phyloP scores from a whole-genome alignment of 2,329 filamentous ascomycete species.

The Fulvia fulva region DNA sequence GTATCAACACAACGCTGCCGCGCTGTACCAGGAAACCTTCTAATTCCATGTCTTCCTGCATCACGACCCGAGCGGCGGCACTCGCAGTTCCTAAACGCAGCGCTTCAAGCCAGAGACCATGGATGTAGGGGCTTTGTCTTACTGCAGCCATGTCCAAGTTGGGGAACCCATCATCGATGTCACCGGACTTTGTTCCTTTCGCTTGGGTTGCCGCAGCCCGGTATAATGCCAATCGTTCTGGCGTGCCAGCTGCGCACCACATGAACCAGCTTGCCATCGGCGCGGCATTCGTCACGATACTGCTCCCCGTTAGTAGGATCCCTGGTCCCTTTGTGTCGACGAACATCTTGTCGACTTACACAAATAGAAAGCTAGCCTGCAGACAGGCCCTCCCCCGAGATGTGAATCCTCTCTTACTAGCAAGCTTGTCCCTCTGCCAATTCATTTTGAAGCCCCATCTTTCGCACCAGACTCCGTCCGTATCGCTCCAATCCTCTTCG shows the following conservation, averaged over 20 bases:
- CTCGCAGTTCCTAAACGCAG: conserved; percentile 8
- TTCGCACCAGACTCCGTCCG: conserved; percentile 8
- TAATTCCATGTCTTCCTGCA: conserved; percentile 8
- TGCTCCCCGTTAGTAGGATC: too few relatives aligned
- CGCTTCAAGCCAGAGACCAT: conserved; percentile 8
- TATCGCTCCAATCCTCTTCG: conserved; percentile 2
- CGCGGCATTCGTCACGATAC: conserved; percentile 8
- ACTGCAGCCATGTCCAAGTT: not conserved
- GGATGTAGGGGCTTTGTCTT: conserved; percentile 1
- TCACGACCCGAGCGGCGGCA: conserved; percentile 10
- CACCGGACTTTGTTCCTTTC: not conserved
- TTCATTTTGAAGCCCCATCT: conserved; percentile 14
- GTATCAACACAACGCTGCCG: conserved; percentile 8
- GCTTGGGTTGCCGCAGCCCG: not conserved
- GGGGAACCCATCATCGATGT: not conserved
- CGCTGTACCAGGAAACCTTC: conserved; percentile 5
- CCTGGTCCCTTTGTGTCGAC: too few relatives aligned
- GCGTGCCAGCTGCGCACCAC: conserved; percentile 5
- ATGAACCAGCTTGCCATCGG: conserved; percentile 8
- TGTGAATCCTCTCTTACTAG: conserved; percentile 4
- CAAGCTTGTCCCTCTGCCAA: conserved; percentile 11
- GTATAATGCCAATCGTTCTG: conserved; percentile 4
- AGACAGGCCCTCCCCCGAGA: conserved; percentile 9
- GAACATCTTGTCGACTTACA: too few relatives aligned
- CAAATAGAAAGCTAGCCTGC: conserved; percentile 17